Conservation (phyloP, 352 stramenopile genomes). For the Phytophthora uliginosa region DNA sequence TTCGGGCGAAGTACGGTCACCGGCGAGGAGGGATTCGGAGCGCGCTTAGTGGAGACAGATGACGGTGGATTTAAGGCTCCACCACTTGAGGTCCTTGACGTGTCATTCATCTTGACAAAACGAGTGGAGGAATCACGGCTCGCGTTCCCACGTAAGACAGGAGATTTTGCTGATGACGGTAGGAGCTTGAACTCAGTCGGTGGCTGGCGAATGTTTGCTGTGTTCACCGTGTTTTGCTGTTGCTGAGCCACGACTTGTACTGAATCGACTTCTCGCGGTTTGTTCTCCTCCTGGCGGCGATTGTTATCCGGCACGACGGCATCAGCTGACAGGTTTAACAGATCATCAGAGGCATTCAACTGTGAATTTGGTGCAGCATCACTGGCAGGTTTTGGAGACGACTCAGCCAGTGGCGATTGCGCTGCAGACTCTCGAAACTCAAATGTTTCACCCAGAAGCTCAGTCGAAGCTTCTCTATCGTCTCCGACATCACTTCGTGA, state of each 20-base stretch:
- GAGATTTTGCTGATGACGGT: conserved; percentile 35
- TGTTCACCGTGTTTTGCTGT: conserved; percentile 12
- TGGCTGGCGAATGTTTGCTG: conserved; percentile 30
- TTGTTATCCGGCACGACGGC: conserved; percentile 25
- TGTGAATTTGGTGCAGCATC: neutral
- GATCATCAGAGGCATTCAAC: conserved; percentile 32
- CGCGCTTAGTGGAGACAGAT: neutral
- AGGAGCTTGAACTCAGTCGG: conserved; percentile 49
- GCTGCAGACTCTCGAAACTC: conserved; percentile 21
- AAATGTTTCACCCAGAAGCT: conserved; percentile 28
- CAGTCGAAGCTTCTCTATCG: conserved; percentile 28
- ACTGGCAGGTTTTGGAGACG: neutral
- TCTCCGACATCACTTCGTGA: conserved; percentile 27
- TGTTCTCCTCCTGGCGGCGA: conserved; percentile 6
- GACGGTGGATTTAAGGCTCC: conserved; percentile 9
- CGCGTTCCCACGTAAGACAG: conserved; percentile 17
- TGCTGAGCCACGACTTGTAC: conserved; percentile 15
- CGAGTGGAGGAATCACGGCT: conserved; percentile 24
- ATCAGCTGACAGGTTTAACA: conserved; percentile 46
- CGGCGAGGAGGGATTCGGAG: conserved; percentile 14
- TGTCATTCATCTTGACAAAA: conserved; percentile 20
- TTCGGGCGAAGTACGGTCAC: conserved; percentile 19
- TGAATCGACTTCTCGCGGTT: neutral
- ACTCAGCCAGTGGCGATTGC: neutral
- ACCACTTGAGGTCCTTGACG: conserved; percentile 18